phyloP scores from a whole-genome alignment of 305 asterid species.

The Solanum hybrid region DNA sequence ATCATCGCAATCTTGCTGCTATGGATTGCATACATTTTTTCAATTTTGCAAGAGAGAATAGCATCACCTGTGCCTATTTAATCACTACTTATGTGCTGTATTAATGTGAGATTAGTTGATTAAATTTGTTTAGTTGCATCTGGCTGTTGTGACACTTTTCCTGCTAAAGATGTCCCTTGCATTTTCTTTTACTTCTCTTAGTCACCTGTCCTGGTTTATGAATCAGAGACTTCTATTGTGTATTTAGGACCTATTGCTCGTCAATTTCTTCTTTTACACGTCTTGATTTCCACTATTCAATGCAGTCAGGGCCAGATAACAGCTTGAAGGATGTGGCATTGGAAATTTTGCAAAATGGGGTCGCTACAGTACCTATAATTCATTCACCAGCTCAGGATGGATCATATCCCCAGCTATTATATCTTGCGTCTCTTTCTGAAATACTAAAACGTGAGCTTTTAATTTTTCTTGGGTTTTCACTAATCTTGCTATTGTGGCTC shows the following conservation, averaged over 20 bases:
- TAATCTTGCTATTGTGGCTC: not conserved
- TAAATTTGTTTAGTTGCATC: not conserved
- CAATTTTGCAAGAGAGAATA: not conserved
- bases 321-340: slow-evolving; percentile 65
- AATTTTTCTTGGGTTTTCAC: not conserved
- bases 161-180: not conserved
- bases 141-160: not conserved
- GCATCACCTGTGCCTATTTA: not conserved
- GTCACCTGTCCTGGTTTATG: not conserved
- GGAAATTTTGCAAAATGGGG: slow-evolving; percentile 70
- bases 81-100: not conserved
- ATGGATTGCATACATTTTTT: not conserved
- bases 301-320: slow-evolving; percentile 89
- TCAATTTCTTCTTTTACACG: not conserved
- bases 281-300: not conserved
- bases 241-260: not conserved
- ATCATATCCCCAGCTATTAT: slow-evolving; percentile 70
- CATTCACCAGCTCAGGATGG: slow-evolving; percentile 63
- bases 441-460: slow-evolving; percentile 56
- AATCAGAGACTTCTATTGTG: not conserved
- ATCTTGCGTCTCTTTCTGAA: slow-evolving; percentile 87
- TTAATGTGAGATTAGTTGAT: not conserved
- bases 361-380: slow-evolving; percentile 79
- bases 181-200: not conserved
- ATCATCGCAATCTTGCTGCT: not conserved